Percentiles rank a stretch among this genome's conserved stretches.
phyloP scores from a whole-genome alignment of 495 filamentous ascomycete genomes.

The Xanthoparmelia taractica region DNA sequence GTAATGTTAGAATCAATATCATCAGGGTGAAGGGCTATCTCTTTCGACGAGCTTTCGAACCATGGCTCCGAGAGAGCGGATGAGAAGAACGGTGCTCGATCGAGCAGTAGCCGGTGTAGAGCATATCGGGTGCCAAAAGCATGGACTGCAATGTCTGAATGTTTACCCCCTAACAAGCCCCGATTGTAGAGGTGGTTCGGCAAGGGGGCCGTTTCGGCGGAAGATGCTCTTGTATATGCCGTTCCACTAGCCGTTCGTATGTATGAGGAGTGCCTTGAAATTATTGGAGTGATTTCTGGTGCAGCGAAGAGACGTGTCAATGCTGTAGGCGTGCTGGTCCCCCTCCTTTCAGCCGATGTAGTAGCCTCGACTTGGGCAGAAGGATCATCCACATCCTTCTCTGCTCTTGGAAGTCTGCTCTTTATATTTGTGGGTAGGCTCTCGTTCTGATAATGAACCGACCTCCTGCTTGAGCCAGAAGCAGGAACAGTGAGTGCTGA shows the following conservation, averaged over 20 bases:
- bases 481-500: slow-evolving; percentile 25
- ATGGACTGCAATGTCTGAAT: slow-evolving; percentile 48
- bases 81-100: slow-evolving; percentile 52
- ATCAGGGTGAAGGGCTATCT: slow-evolving; percentile 50
- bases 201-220: slow-evolving; percentile 39
- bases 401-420: slow-evolving; percentile 23
- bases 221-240: slow-evolving; percentile 29
- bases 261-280: slow-evolving; percentile 30
- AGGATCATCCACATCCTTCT: slow-evolving; percentile 38
- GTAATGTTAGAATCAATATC: slow-evolving; percentile 51
- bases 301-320: slow-evolving; percentile 33
- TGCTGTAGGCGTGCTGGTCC: slow-evolving; percentile 26
- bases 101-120: slow-evolving; percentile 50
- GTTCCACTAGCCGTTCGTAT: slow-evolving; percentile 28
- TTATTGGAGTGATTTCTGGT: slow-evolving; percentile 27
- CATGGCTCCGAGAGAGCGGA: slow-evolving; percentile 51
- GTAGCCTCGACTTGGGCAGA: slow-evolving; percentile 24
- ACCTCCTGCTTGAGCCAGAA: slow-evolving; percentile 13
- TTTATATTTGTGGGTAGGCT: slow-evolving; percentile 17
- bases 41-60: slow-evolving; percentile 46
- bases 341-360: slow-evolving; percentile 24
- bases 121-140: slow-evolving; percentile 48
- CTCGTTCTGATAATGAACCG: slow-evolving; percentile 26
- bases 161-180: slow-evolving; percentile 48
- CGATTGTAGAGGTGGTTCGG: slow-evolving; percentile 50